These are phyloP conservation scores for Alternaria sp. DNA, from an alignment of 2,329 filamentous ascomycete species.

Conservation along the genomic window DNA sequence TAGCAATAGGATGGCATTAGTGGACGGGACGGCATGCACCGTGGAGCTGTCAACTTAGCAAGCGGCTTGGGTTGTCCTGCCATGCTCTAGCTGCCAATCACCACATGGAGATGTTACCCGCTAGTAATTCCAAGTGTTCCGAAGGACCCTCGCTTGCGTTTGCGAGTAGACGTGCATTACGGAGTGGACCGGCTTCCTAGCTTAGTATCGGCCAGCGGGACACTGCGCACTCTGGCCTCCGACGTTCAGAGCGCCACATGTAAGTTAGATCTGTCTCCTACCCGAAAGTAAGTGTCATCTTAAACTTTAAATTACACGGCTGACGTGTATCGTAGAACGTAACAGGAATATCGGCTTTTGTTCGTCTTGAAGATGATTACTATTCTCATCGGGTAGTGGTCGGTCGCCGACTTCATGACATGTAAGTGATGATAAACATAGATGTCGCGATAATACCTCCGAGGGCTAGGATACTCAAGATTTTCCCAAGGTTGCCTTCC, in stretches of 20 bases:
- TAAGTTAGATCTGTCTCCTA: slow-evolving; percentile 1
- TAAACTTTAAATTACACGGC: neutral
- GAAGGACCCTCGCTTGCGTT: neutral
- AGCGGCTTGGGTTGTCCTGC: neutral
- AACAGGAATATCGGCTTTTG: no score
- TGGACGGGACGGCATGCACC: slow-evolving; percentile 3
- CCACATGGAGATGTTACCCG: neutral
- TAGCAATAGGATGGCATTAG: neutral
- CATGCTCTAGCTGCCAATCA: slow-evolving; percentile 2
- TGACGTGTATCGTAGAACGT: neutral
- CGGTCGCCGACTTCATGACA: neutral
- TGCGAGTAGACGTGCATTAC: slow-evolving; percentile 3
- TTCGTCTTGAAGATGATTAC: neutral
- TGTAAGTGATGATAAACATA: neutral
- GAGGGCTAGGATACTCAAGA: neutral
- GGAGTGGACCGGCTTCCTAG: neutral
- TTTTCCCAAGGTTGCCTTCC: neutral
- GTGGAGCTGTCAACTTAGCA: neutral
- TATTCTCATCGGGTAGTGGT: neutral
- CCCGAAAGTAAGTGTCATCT: neutral
- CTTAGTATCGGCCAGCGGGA: neutral
- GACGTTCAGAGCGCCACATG: slow-evolving; percentile 2
- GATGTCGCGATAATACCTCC: neutral
- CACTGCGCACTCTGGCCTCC: neutral
- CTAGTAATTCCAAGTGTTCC: neutral